Evolutionary conservation across 2,329 filamentous ascomycete genomes (phyloP), one percentile per base, ranked within the genome.

Genomic region (Coniochaeta hoffmannii): DNA sequence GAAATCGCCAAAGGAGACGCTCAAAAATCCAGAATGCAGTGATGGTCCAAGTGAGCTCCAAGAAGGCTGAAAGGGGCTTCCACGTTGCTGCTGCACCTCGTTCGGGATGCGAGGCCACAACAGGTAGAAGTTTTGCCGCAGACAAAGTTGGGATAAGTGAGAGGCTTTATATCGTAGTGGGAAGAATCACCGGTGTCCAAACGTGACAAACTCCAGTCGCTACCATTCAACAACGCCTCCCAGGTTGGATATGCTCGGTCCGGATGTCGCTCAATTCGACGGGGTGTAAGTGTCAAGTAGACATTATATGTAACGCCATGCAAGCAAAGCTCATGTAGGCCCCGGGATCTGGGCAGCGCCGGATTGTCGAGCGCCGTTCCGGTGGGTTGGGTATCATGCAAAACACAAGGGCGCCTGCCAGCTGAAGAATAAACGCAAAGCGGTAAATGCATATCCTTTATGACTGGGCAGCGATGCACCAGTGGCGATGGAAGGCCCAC

Each of bases 401-500:
- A 55, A 62, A 55, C n/a, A n/a, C n/a, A n/a, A 54, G 58, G 53
- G 50, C n/a, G 54, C 35, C 17, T 50, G 50, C 56, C 49, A 35
- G 50, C 32, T 14, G 19, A 32, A 51, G n/a, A 6, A n/a, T 7
- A 41, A 41, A 15, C 36, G 36, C 36, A 17, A 34, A 14, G 17
- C 28, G 49, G 19, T 51, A 34, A 31, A 19, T 50, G 4, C 15
- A 6, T 2, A 5, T 36, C 38, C 35, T 19, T 62, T 69, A 81
- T 72, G 79, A 77, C 32, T 79, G 75, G 52, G 89, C 89, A 57
- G 87, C 86, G 57, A 94, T 87, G 70, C 94, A 99, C 94, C 94
- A 99, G 74, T 97, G 95, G 58, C 94, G 86, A 70, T 99, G 94
- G 73, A 91, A 97, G 28, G 94, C 91, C 94, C 94, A 99, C 10